A percentile compares a stretch with the other conserved stretches of the same genome.
phyloP scores from a whole-genome alignment of 148 eudicot species.

The Arbutus unedo region DNA sequence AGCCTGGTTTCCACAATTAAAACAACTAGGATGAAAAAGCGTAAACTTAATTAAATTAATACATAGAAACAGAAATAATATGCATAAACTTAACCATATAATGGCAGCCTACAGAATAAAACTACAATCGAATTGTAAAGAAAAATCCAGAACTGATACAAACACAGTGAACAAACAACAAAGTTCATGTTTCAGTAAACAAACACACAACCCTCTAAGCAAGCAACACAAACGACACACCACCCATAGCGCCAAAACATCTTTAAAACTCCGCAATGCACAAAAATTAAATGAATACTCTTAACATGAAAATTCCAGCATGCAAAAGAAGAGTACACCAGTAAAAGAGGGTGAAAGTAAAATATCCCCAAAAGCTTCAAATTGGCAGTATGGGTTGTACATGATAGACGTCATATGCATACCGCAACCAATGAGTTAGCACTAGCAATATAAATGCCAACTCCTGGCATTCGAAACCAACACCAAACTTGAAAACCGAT shows the following conservation, averaged over 20 bases:
- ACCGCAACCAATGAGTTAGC: background rate
- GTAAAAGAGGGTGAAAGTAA: slow-evolving; percentile 1
- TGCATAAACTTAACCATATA: background rate
- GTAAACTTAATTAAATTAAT: background rate
- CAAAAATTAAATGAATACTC: background rate
- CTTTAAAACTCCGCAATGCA: background rate
- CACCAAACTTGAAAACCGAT: background rate
- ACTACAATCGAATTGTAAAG: background rate
- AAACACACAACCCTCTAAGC: background rate
- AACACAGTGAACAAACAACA: background rate
- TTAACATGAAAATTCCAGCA: background rate
- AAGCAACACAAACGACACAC: background rate
- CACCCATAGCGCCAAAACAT: background rate
- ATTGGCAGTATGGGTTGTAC: background rate
- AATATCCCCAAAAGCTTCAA: background rate
- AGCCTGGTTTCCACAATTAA: slow-evolving; percentile 47
- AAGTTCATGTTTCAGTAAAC: slow-evolving; percentile 3
- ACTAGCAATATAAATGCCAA: background rate
- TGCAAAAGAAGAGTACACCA: background rate
- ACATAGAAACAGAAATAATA: slow-evolving; percentile 9
- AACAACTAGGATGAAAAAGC: slow-evolving; percentile 3
- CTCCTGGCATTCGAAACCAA: background rate
- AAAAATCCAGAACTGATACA: slow-evolving; percentile 10
- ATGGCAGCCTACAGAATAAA: background rate
- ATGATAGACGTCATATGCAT: background rate